These are phyloP conservation scores for Leptoxyphium fumago DNA, from an alignment of 2,329 filamentous ascomycete species.

Conservation along the genomic window DNA sequence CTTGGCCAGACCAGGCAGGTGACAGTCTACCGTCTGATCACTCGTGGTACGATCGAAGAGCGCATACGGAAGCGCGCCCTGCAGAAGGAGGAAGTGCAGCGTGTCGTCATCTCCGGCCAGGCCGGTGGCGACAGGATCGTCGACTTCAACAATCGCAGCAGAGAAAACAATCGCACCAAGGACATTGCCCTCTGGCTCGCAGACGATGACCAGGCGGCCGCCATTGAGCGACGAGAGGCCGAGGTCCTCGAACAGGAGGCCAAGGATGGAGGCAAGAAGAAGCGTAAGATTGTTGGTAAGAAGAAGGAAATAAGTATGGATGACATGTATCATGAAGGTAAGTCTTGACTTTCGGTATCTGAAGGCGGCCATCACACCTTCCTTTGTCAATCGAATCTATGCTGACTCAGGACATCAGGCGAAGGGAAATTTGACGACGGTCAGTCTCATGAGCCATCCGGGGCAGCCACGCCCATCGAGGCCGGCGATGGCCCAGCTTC, in stretches of 20 bases:
- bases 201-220: conserved; percentile 87
- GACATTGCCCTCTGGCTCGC: conserved; percentile 99
- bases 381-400: conserved; percentile 20
- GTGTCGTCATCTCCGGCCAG: conserved; percentile 87
- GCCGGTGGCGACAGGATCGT: conserved; percentile 50
- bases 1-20: conserved; percentile 91
- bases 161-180: conserved; percentile 91
- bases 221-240: conserved; percentile 84
- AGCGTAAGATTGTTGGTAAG: conserved; percentile 35
- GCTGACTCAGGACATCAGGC: conserved; percentile 37
- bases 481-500: conserved; percentile 26
- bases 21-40: conserved; percentile 94
- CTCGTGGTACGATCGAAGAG: conserved; percentile 90
- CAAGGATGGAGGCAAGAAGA: conserved; percentile 36
- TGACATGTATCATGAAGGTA: conserved; percentile 98
- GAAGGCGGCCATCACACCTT: background rate
- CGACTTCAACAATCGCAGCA: conserved; percentile 85
- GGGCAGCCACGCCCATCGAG: conserved; percentile 67
- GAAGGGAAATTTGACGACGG: conserved; percentile 97
- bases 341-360: conserved; percentile 26
- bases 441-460: conserved; percentile 63
- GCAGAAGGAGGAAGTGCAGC: conserved; percentile 97
- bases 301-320: conserved; percentile 63
- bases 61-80: conserved; percentile 91
- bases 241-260: conserved; percentile 58